Percentiles rank a stretch among this genome's conserved stretches.
Conservation (phyloP, 176 grass and related monocot species). For the Phoenix roebelenii region DNA sequence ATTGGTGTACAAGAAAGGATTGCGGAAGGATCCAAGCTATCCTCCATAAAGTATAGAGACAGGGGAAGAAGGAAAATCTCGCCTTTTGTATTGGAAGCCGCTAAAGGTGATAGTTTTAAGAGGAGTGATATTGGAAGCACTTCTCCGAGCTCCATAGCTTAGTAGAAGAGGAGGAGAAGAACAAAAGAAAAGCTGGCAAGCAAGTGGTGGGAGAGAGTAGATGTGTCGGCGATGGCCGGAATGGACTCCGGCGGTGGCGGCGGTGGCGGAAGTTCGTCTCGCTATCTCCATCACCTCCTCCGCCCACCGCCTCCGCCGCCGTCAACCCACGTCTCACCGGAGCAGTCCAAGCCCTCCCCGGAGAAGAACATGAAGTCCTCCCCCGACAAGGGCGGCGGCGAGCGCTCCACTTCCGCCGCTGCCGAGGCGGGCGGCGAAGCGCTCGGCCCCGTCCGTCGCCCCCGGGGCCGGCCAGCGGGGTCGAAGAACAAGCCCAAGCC, state of each 20-base stretch:
- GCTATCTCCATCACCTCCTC: conserved; percentile 4
- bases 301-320: not conserved
- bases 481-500: conserved; percentile 15
- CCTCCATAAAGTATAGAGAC: not conserved
- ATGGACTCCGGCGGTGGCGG: not conserved
- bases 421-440: no score
- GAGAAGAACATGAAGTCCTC: no score
- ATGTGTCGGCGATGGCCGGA: not conserved
- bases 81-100: not conserved
- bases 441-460: conserved; percentile 4
- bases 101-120: not conserved
- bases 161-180: not conserved
- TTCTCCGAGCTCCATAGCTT: not conserved
- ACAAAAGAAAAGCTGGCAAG: not conserved
- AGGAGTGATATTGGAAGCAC: not conserved
- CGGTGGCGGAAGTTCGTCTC: not conserved
- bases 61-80: not conserved
- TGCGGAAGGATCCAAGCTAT: no score
- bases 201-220: conserved; percentile 1
- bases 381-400: no score
- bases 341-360: not conserved
- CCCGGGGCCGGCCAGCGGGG: conserved; percentile 1
- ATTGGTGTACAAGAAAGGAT: no score
- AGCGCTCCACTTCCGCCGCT: not conserved
- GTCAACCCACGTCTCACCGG: not conserved